Conservation (phyloP, 164 flowering plant species). For the Cinnamomum micranthum region DNA sequence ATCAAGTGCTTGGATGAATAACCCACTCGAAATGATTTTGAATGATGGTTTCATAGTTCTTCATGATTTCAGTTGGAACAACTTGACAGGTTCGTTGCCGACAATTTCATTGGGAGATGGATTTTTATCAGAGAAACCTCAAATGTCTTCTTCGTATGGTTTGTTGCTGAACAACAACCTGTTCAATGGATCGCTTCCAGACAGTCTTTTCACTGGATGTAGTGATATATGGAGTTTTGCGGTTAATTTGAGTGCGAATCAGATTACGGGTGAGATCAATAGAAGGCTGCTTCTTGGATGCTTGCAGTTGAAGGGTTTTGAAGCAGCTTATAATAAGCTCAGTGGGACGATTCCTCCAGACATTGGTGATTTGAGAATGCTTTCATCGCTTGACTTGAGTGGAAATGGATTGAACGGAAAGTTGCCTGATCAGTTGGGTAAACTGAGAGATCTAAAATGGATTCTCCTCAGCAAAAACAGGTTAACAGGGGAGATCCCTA, state of each 20-base stretch:
- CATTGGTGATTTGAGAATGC: conserved; percentile 35
- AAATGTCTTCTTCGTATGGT: conserved; percentile 28
- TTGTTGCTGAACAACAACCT: conserved; percentile 48
- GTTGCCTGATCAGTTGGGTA: conserved; percentile 44
- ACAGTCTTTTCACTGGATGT: conserved; percentile 36
- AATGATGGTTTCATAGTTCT: conserved; percentile 16
- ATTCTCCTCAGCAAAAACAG: conserved; percentile 51
- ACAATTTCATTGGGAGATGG: conserved; percentile 36
- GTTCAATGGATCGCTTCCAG: conserved; percentile 48
- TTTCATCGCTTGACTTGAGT: conserved; percentile 45
- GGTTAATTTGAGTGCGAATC: conserved; percentile 54
- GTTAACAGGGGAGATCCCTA: conserved; percentile 52
- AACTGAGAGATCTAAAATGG: conserved; percentile 31
- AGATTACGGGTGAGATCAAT: conserved; percentile 34
- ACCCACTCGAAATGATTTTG: conserved; percentile 1
- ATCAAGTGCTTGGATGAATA: conserved; percentile 23
- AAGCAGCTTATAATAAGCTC: conserved; percentile 60
- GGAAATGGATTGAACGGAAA: conserved; percentile 52
- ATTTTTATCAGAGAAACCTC: conserved; percentile 12
- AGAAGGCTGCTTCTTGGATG: conserved; percentile 32
- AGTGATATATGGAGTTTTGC: conserved; percentile 26
- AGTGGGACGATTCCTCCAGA: conserved; percentile 36
- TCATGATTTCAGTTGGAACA: conserved; percentile 70
- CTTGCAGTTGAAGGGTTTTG: conserved; percentile 32
- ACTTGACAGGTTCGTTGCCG: conserved; percentile 42